Evolutionary conservation across 345 rosid species (phyloP), one percentile per base, ranked within the genome.

Genomic region (Lepidium aucheri): DNA sequence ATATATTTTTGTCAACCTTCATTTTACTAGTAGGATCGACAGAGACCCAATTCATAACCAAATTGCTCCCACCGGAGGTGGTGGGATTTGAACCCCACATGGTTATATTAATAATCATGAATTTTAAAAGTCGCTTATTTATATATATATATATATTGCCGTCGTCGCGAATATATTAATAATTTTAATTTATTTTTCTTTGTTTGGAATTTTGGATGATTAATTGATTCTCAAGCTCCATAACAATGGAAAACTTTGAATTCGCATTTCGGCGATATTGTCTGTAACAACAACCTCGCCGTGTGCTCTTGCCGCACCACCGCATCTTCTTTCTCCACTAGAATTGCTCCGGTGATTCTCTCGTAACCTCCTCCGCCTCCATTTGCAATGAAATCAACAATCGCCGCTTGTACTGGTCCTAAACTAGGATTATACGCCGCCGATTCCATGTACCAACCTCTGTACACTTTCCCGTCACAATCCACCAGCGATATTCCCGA

Each of bases 361-460:
- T 87, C 95, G 49, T 87, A 90, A 4, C 81, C 95, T 11, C 82
- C 93, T 14, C 97, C 96, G 3, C 87, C 83, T 0, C 85, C 79
- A 1, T 71, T 80, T 0, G 85, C 86, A 17, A 90, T 14, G 71
- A 76, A 90, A 35, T 90, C 93, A 76, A 91, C 86, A 61, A 94
- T 13, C 72, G 99, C 96, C 65, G 95, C 95, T 80, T 94, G 99
- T 13, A 86, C 79, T 4, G 97, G 99, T 1, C 97, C 95, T 56
- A 94, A n/a, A 74, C 97, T 94, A 0, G 99, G 99, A 50, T 90
- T 94, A 79, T 83, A 82, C 10, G 99, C 99, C 9, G 96, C 99
- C 2, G 99, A 94, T 71, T 94, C 99, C 82, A 68, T 76, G 53
- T 94, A 94, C 58, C 89, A 84, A 14, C 99, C 99, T 41, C 74